Conservation (phyloP, 2,329 filamentous ascomycete genomes). For the Diaporthe eres region DNA sequence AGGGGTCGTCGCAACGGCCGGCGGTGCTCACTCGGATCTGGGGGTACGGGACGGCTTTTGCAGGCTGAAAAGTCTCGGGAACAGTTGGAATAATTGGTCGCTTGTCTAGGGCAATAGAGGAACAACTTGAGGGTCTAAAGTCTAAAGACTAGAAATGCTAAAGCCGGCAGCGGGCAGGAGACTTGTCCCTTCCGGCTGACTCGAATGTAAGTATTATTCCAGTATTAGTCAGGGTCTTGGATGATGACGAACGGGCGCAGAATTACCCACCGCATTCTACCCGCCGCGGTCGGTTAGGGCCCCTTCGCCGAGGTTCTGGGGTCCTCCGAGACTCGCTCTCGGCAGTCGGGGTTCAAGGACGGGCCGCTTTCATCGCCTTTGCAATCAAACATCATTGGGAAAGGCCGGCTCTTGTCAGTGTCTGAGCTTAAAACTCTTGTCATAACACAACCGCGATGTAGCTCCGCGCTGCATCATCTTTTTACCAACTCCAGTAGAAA, state of each 20-base stretch:
- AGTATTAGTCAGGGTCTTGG: conserved; percentile 25
- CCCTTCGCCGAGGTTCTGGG: conserved; percentile 20
- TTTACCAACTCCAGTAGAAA: neutral
- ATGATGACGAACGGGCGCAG: conserved; percentile 33
- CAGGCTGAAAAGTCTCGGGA: neutral
- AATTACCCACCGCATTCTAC: conserved; percentile 13
- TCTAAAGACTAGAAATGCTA: neutral
- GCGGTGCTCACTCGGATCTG: neutral
- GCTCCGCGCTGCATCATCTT: neutral
- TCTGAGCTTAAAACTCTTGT: neutral
- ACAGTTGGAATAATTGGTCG: neutral
- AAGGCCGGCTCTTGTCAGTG: neutral
- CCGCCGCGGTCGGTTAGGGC: conserved; percentile 19
- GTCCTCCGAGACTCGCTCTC: conserved; percentile 27
- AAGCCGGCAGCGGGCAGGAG: neutral
- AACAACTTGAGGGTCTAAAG: neutral
- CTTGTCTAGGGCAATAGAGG: neutral
- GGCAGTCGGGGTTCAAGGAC: conserved; percentile 10
- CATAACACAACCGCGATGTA: neutral
- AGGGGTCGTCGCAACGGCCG: conserved; percentile 28
- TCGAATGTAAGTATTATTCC: conserved; percentile 25
- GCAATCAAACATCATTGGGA: neutral
- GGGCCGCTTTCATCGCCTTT: neutral
- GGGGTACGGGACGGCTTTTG: neutral
- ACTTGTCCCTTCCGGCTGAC: conserved; percentile 15